These are phyloP conservation scores for Lentinula boryana DNA, from an alignment of 768 basidiomycete species.

Conservation along the genomic window DNA sequence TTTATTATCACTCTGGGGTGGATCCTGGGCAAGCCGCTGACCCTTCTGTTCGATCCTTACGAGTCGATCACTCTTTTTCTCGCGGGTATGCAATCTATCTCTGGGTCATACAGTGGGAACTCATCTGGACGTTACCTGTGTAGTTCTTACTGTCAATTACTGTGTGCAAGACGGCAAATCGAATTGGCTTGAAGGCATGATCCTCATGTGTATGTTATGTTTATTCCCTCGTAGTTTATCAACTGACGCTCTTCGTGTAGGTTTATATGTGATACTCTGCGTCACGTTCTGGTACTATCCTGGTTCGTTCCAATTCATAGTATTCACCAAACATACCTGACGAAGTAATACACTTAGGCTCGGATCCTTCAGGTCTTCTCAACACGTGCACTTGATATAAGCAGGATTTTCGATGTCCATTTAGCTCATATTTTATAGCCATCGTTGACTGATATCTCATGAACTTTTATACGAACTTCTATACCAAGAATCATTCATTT, in stretches of 20 bases:
- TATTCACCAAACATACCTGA: too few relatives aligned
- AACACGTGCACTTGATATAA: slow-evolving; percentile 11
- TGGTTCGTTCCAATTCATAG: slow-evolving; percentile 14
- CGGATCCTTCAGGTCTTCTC: slow-evolving; percentile 26
- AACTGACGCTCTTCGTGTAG: slow-evolving; percentile 21
- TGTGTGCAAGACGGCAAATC: slow-evolving; percentile 77
- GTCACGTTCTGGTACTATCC: slow-evolving; percentile 64
- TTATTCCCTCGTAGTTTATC: not conserved
- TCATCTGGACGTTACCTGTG: not conserved
- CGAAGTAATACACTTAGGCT: slow-evolving; percentile 7
- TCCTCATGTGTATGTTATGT: slow-evolving; percentile 53
- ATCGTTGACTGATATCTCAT: too few relatives aligned
- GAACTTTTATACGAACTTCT: too few relatives aligned
- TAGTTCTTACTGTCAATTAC: slow-evolving; percentile 81
- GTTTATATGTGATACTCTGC: slow-evolving; percentile 66
- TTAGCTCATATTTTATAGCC: not conserved
- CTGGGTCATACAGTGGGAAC: not conserved
- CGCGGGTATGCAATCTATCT: slow-evolving; percentile 23
- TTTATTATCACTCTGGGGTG: slow-evolving; percentile 76
- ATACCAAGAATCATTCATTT: too few relatives aligned
- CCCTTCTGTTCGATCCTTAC: slow-evolving; percentile 84
- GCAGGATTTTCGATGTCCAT: not conserved
- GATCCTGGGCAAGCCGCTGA: slow-evolving; percentile 75
- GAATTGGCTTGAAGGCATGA: slow-evolving; percentile 79
- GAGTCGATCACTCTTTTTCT: slow-evolving; percentile 64